Conservation (phyloP, 2,329 filamentous ascomycete species). For the Sarocladium strictum region DNA sequence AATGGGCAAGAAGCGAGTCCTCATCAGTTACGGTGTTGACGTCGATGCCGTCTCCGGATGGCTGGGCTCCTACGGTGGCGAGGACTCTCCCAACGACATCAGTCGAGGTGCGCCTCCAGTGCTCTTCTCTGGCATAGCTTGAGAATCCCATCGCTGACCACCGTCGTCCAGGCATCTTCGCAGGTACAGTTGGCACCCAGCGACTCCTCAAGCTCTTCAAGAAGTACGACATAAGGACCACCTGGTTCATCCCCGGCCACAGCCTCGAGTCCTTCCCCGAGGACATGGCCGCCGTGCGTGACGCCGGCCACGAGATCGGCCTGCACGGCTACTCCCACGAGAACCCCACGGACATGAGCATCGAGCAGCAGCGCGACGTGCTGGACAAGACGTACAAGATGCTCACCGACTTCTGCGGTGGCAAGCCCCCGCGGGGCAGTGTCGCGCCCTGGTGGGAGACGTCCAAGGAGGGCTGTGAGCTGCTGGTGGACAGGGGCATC, state of each 20-base stretch:
- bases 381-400: slow-evolving; percentile 68
- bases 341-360: slow-evolving; percentile 64
- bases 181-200: slow-evolving; percentile 59
- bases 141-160: not conserved
- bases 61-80: slow-evolving; percentile 68
- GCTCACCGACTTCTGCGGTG: slow-evolving; percentile 59
- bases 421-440: slow-evolving; percentile 65
- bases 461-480: slow-evolving; percentile 58
- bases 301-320: slow-evolving; percentile 43
- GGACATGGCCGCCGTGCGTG: slow-evolving; percentile 36
- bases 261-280: slow-evolving; percentile 43
- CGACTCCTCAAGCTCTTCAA: slow-evolving; percentile 65
- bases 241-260: slow-evolving; percentile 46
- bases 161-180: slow-evolving; percentile 48
- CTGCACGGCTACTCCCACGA: slow-evolving; percentile 72
- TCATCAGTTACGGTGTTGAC: slow-evolving; percentile 59
- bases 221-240: slow-evolving; percentile 65
- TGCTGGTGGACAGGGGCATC: slow-evolving; percentile 60
- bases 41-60: slow-evolving; percentile 73
- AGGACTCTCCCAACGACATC: slow-evolving; percentile 68
- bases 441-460: slow-evolving; percentile 75
- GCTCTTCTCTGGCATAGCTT: too few relatives aligned
- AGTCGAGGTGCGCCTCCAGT: slow-evolving; percentile 48
- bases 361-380: slow-evolving; percentile 70
- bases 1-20: slow-evolving; percentile 31